These are phyloP conservation scores for Pseudogymnoascus sp. DNA, from an alignment of 2,329 filamentous ascomycete species.

Conservation along the genomic window DNA sequence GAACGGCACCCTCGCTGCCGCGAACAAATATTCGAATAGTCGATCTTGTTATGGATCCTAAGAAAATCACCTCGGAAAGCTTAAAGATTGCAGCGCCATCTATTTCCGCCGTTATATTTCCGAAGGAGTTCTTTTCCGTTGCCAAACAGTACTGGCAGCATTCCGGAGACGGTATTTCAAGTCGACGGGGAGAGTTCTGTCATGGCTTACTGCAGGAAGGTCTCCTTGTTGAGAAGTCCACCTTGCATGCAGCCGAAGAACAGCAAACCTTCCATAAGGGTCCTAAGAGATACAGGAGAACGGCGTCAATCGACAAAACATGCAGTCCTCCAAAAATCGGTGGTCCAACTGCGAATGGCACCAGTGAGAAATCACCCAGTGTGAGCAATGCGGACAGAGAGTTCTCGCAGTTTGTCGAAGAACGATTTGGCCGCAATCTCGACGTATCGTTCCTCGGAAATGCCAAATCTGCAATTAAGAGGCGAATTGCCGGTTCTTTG, in stretches of 20 bases:
- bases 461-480: slow-evolving; percentile 76
- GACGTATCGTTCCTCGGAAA: slow-evolving; percentile 69
- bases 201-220: slow-evolving; percentile 64
- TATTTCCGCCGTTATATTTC: slow-evolving; percentile 65
- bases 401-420: slow-evolving; percentile 76
- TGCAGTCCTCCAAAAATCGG: slow-evolving; percentile 14
- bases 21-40: slow-evolving; percentile 44
- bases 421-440: slow-evolving; percentile 87
- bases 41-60: slow-evolving; percentile 54
- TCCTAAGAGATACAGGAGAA: slow-evolving; percentile 70
- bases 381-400: slow-evolving; percentile 41
- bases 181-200: slow-evolving; percentile 84
- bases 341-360: slow-evolving; percentile 13
- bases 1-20: slow-evolving; percentile 46
- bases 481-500: slow-evolving; percentile 81
- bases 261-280: slow-evolving; percentile 45
- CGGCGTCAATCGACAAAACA: slow-evolving; percentile 41
- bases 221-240: slow-evolving; percentile 44
- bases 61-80: slow-evolving; percentile 41
- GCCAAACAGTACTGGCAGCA: slow-evolving; percentile 99
- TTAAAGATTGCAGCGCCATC: slow-evolving; percentile 49
- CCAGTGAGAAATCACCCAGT: background rate
- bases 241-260: slow-evolving; percentile 19
- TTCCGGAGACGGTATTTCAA: slow-evolving; percentile 85
- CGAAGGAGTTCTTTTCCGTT: slow-evolving; percentile 54